Evolutionary conservation across 805 yeast genomes (phyloP).

Genomic region (Grigorovia jiainica): DNA sequence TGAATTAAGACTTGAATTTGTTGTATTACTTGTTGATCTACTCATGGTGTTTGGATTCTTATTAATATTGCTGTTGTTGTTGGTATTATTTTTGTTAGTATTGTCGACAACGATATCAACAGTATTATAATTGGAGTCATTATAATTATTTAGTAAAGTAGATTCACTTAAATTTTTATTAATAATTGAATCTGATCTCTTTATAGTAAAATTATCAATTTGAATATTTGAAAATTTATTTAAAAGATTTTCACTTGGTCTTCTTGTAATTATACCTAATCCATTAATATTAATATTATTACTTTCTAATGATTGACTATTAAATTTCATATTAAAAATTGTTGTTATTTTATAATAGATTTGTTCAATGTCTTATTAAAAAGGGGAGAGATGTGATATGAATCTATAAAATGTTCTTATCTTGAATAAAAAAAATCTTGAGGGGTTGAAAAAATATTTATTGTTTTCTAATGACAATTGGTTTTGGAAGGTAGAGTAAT

Average conservation of each 20-base stretch:
- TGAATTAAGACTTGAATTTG: neutral
- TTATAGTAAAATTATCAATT: neutral
- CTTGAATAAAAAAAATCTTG: too few species aligned
- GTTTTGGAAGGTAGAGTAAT: too few species aligned
- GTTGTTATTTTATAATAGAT: neutral
- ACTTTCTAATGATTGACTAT: too few species aligned
- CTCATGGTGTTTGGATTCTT: neutral
- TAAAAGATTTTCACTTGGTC: constrained; percentile 3
- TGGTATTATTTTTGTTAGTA: neutral
- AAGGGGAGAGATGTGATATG: too few species aligned
- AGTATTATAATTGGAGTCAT: neutral
- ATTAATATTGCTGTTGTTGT: neutral
- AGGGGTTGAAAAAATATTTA: too few species aligned
- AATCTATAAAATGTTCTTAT: too few species aligned
- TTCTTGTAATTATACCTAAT: neutral
- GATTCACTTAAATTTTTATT: neutral
- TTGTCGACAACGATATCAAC: neutral
- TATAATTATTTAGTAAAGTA: neutral
- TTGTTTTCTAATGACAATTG: too few species aligned
- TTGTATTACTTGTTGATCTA: neutral
- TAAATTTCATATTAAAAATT: too few species aligned
- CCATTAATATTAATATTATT: neutral
- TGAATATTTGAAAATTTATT: neutral
- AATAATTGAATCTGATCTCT: neutral
- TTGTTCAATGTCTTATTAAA: too few species aligned